Evolutionary conservation across 2,329 filamentous ascomycete species (phyloP).

Genomic region (Neocatenulostroma microsporum): DNA sequence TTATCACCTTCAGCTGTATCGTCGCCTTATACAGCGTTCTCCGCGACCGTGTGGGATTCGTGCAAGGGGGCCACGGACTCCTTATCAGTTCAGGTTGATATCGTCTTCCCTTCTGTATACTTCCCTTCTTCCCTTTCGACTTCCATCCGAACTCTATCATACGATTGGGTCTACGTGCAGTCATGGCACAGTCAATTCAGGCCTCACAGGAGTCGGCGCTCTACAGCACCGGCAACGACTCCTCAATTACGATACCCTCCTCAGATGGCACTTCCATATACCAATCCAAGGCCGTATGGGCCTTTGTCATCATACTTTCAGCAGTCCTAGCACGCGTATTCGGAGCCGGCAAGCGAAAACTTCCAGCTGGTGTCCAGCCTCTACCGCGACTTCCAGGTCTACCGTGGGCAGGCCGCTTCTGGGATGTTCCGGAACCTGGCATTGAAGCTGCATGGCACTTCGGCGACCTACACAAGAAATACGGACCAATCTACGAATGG

Average conservation of each 20-base stretch:
- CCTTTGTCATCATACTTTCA: slow-evolving; percentile 1
- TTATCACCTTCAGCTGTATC: too few species aligned
- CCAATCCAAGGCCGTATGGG: slow-evolving; percentile 1
- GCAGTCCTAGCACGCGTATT: slow-evolving; percentile 5
- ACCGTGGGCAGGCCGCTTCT: slow-evolving; percentile 27
- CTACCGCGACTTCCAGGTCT: slow-evolving; percentile 20
- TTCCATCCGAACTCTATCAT: too few species aligned
- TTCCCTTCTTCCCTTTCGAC: too few species aligned
- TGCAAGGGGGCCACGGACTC: too few species aligned
- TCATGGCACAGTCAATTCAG: too few species aligned
- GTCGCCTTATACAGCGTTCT: too few species aligned
- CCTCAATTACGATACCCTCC: not conserved
- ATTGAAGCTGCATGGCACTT: slow-evolving; percentile 30
- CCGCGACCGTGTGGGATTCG: too few species aligned
- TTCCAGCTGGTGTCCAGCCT: slow-evolving; percentile 18
- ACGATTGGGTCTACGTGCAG: too few species aligned
- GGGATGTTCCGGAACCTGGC: slow-evolving; percentile 27
- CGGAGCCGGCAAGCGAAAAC: slow-evolving; percentile 10
- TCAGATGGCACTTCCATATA: slow-evolving; percentile 3
- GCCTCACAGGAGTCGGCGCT: slow-evolving; percentile 3
- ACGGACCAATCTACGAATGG: slow-evolving; percentile 30
- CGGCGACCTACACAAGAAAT: slow-evolving; percentile 28
- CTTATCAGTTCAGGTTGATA: too few species aligned
- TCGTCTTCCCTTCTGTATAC: too few species aligned
- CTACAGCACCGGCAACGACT: slow-evolving; percentile 2